A percentile compares a stretch with the other conserved stretches of the same genome.
These are phyloP conservation scores for Trypanosoma cruzi DNA, from an alignment of 208 protist genomes.

Conservation along the genomic window DNA sequence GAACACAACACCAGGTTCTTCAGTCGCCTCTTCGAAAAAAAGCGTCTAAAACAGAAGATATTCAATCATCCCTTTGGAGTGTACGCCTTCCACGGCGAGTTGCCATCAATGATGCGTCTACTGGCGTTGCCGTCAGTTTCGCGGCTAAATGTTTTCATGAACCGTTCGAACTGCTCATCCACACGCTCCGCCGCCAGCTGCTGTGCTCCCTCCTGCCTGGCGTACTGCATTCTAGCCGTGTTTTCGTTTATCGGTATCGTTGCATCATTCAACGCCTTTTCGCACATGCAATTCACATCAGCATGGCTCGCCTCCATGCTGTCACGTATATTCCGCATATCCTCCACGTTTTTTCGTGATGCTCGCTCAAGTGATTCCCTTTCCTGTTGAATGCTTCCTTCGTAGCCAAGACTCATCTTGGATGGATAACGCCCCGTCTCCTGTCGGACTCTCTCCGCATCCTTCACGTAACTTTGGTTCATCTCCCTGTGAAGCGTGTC, in stretches of 20 bases:
- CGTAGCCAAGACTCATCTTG: slow-evolving; percentile 90
- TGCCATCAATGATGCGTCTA: slow-evolving; percentile 71
- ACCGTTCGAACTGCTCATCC: slow-evolving; percentile 91
- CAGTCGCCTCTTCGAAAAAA: background rate
- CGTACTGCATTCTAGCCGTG: slow-evolving; percentile 86
- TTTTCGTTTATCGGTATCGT: slow-evolving; percentile 63
- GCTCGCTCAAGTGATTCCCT: slow-evolving; percentile 44
- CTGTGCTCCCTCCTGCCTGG: slow-evolving; percentile 61
- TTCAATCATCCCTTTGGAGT: slow-evolving; percentile 39
- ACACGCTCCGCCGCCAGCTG: slow-evolving; percentile 70
- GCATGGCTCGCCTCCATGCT: slow-evolving; percentile 32
- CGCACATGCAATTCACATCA: slow-evolving; percentile 25
- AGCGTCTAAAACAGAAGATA: background rate
- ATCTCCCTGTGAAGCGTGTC: slow-evolving; percentile 67
- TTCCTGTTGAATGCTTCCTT: slow-evolving; percentile 68
- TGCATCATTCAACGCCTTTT: slow-evolving; percentile 21
- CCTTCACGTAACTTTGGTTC: slow-evolving; percentile 74
- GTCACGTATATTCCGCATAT: slow-evolving; percentile 41
- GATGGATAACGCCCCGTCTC: slow-evolving; percentile 60
- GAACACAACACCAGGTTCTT: background rate
- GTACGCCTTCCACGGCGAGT: slow-evolving; percentile 83
- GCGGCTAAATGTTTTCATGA: slow-evolving; percentile 81
- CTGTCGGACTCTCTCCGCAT: slow-evolving; percentile 51
- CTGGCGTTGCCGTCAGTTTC: slow-evolving; percentile 8
- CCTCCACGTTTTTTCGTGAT: slow-evolving; percentile 50